Percentiles rank a stretch among this genome's conserved stretches.
These are phyloP conservation scores for Erythrophleum ivorense DNA, from an alignment of 331 rosid species.

Conservation along the genomic window DNA sequence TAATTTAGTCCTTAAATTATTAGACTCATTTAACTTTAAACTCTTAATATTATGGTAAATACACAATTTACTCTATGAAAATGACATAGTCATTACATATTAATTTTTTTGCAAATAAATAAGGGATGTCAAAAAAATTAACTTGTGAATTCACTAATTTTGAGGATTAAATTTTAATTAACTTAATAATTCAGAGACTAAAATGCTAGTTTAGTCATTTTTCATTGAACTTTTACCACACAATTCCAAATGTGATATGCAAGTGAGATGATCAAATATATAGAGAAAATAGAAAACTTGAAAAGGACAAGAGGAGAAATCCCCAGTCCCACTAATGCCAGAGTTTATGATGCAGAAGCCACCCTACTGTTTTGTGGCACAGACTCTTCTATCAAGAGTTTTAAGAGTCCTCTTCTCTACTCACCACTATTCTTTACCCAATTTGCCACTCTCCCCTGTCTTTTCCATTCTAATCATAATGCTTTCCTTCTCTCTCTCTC, in stretches of 20 bases:
- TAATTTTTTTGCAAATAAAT: too few relatives aligned
- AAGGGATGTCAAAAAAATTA: too few relatives aligned
- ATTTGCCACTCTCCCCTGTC: conserved; percentile 10
- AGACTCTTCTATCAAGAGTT: conserved; percentile 32
- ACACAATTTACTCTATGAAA: too few relatives aligned
- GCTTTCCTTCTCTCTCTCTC: conserved; percentile 22
- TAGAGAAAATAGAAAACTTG: conserved; percentile 14
- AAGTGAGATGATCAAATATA: conserved; percentile 35
- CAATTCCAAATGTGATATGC: conserved; percentile 39
- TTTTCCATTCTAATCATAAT: conserved; percentile 33
- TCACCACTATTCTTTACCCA: conserved; percentile 35
- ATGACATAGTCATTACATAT: too few relatives aligned
- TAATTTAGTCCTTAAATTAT: not conserved
- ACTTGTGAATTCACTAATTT: too few relatives aligned
- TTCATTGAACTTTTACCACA: conserved; percentile 18
- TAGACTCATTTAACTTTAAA: not conserved
- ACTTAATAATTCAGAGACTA: too few relatives aligned
- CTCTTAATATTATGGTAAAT: not conserved
- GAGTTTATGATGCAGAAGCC: conserved; percentile 35
- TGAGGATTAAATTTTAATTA: too few relatives aligned
- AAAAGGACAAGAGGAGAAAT: conserved; percentile 30
- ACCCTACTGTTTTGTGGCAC: conserved; percentile 44
- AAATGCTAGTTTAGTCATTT: not conserved
- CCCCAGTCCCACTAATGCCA: conserved; percentile 29
- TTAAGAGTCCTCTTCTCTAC: conserved; percentile 15